Evolutionary conservation across 495 filamentous ascomycete genomes (phyloP), one percentile per base, ranked within the genome.

Genomic region (Tuber borchii): DNA sequence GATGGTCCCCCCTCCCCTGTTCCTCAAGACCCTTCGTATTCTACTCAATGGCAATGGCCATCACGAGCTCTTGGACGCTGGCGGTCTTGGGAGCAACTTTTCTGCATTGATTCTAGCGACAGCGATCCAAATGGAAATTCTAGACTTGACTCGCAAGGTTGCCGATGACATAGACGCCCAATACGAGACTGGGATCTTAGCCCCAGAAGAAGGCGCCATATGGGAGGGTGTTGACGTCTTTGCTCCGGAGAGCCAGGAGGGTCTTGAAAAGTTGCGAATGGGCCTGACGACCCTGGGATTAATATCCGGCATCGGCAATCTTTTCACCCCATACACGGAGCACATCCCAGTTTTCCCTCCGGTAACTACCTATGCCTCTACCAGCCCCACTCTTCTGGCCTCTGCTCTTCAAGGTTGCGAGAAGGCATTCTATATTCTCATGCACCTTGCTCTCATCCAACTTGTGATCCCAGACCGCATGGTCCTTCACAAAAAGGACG

Each of bases 381-480:
- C 71, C 17, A 43, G 75, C 76, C 56, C 61, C 43, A 56, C 77
- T 81, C n/a, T 70, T 44, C 75, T 71, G 8, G 45, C 40, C 56
- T 77, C 78, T 71, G 75, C 71, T 51, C 76, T 81, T 22, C 74
- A 81, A 48, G 80, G 80, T 65, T 81, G 80, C 20, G 80, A 78
- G 44, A 81, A 80, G 45, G 73, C 76, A 37, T 81, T 81, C 42
- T 81, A 81, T 51, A 51, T 81, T 44, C 77, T 79, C 71, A 81
- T 81, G 76, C 79, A 81, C 69, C 75, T 81, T 31, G 79, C 79
- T 6, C 77, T 70, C 19, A 78, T 81, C 34, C 79, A 81, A 34
- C 48, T 81, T 20, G 79, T 81, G 39, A 75, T 81, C 43, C 80
- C 80, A 9, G 80, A 81, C 72, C 79, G 80, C 48, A 80, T 81